These are phyloP conservation scores for Saitozyma podzolica DNA, from an alignment of 768 basidiomycete species.

Conservation along the genomic window DNA sequence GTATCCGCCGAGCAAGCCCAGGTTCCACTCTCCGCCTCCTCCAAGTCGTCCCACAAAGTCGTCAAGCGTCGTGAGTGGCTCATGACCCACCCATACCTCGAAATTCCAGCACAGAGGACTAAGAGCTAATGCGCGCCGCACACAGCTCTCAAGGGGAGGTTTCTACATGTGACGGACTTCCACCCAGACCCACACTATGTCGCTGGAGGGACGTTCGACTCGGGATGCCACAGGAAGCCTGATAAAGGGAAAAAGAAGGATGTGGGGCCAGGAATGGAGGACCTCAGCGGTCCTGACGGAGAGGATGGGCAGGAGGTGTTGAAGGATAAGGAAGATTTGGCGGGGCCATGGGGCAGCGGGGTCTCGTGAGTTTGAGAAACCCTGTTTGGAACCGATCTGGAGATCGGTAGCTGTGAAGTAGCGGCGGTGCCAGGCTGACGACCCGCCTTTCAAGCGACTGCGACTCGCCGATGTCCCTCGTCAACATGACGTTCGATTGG, in stretches of 20 bases:
- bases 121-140: background rate
- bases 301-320: conserved; percentile 13
- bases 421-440: background rate
- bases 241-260: conserved; percentile 26
- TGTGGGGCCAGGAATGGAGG: conserved; percentile 23
- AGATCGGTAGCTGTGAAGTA: background rate
- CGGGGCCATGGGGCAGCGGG: conserved; percentile 48
- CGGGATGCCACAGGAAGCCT: conserved; percentile 42
- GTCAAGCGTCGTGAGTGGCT: background rate
- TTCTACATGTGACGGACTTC: conserved; percentile 51
- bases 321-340: conserved; percentile 24
- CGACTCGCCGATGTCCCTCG: conserved; percentile 76
- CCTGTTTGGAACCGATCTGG: background rate
- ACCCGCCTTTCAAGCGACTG: conserved; percentile 52
- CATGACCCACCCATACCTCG: background rate
- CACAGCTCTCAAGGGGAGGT: conserved; percentile 17
- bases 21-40: too few species aligned
- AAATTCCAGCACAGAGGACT: background rate
- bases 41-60: too few species aligned
- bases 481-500: conserved; percentile 78
- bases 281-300: conserved; percentile 6
- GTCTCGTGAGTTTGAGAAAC: conserved; percentile 42
- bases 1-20: background rate
- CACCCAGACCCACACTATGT: conserved; percentile 50
- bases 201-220: conserved; percentile 38